Conservation (phyloP, 73 alveolate species). For the Strombidium stylifer region DNA sequence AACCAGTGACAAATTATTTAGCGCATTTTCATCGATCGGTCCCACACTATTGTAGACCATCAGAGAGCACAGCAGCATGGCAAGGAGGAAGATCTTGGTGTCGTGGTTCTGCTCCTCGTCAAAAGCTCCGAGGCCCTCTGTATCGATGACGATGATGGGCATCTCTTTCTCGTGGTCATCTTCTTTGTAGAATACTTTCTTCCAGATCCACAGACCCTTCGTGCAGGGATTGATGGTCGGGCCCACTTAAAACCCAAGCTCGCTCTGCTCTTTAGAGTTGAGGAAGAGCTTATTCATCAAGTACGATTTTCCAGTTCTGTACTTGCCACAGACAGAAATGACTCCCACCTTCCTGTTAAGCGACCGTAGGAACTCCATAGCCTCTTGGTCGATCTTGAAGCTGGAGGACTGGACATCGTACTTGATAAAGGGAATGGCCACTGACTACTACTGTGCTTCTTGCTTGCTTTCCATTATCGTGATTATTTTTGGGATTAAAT, state of each 20-base stretch:
- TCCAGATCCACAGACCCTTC: constrained; percentile 96
- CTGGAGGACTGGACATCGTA: too few relatives aligned
- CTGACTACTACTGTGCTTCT: too few relatives aligned
- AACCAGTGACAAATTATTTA: constrained; percentile 77
- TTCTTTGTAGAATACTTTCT: constrained; percentile 82
- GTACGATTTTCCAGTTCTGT: constrained; percentile 75
- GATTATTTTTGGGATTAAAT: too few relatives aligned
- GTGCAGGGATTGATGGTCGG: background rate
- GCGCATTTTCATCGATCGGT: constrained; percentile 90
- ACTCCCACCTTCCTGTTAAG: constrained; percentile 50
- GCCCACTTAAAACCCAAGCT: too few relatives aligned
- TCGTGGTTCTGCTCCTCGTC: constrained; percentile 94
- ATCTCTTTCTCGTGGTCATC: constrained; percentile 71
- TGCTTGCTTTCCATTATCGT: too few relatives aligned
- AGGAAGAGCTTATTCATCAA: constrained; percentile 43
- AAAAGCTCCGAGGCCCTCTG: constrained; percentile 96
- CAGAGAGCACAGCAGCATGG: constrained; percentile 82
- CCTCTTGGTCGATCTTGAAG: too few relatives aligned
- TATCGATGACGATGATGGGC: constrained; percentile 81
- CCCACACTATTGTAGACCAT: constrained; percentile 93
- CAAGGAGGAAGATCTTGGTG: constrained; percentile 83
- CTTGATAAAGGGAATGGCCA: too few relatives aligned
- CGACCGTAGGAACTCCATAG: too few relatives aligned
- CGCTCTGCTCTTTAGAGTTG: too few relatives aligned
- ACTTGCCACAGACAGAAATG: constrained; percentile 67